Percentiles rank a stretch among this genome's conserved stretches.
Conservation (phyloP, 176 grass and related monocot species). For the Lolium multiflorum region DNA sequence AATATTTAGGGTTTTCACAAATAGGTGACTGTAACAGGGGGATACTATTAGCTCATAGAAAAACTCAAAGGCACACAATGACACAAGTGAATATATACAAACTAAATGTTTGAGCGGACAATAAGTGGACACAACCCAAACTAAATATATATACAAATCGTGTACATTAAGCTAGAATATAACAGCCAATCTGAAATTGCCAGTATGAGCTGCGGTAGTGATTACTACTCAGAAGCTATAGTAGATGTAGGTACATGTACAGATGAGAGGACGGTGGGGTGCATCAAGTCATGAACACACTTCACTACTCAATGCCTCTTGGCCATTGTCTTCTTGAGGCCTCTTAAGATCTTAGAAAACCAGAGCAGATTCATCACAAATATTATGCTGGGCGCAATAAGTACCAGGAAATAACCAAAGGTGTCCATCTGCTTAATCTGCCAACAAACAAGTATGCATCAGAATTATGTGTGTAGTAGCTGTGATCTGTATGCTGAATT, state of each 20-base stretch:
- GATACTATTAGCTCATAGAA: neutral
- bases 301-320: slow-evolving; percentile 69
- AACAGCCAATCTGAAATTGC: slow-evolving; percentile 34
- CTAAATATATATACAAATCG: slow-evolving; percentile 17
- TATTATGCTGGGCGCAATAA: slow-evolving; percentile 58
- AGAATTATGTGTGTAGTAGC: slow-evolving; percentile 26
- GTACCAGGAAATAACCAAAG: slow-evolving; percentile 69
- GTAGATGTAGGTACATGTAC: slow-evolving; percentile 29
- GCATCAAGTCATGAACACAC: slow-evolving; percentile 21
- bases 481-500: neutral
- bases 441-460: slow-evolving; percentile 18
- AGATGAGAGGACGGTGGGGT: slow-evolving; percentile 8
- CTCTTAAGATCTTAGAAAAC: slow-evolving; percentile 95
- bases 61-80: neutral
- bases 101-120: neutral
- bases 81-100: neutral
- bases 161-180: slow-evolving; percentile 10
- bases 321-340: slow-evolving; percentile 81
- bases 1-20: neutral
- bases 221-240: slow-evolving; percentile 38
- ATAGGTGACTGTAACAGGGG: neutral
- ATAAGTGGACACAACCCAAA: neutral
- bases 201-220: neutral
- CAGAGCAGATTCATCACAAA: slow-evolving; percentile 87
- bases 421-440: slow-evolving; percentile 82